Evolutionary conservation across 106 monocot species (phyloP).

Genomic region (Acorus gramineus): DNA sequence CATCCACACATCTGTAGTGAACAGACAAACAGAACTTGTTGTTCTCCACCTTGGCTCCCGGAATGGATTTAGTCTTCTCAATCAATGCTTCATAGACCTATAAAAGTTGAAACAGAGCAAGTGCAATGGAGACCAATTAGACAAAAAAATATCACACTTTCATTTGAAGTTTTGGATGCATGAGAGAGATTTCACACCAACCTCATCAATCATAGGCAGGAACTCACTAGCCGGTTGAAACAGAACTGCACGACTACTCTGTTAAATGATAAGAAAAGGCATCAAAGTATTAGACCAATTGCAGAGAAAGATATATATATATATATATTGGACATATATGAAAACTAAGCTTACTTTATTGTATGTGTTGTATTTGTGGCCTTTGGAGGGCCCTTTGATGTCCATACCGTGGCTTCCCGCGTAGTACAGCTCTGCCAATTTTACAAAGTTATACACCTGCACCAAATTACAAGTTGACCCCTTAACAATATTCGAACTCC

Average conservation of each 20-base stretch:
- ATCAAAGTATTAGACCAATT: not conserved
- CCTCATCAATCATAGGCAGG: constrained; percentile 66
- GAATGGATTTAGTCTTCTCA: constrained; percentile 21
- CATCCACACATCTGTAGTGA: constrained; percentile 36
- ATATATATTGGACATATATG: not conserved
- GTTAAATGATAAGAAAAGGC: not conserved
- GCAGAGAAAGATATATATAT: too few relatives aligned
- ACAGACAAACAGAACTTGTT: constrained; percentile 43
- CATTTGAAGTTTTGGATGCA: too few relatives aligned
- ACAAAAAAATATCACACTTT: not conserved
- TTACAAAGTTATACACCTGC: constrained; percentile 62
- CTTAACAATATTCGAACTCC: too few relatives aligned
- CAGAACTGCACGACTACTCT: constrained; percentile 12
- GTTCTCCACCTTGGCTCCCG: constrained; percentile 36
- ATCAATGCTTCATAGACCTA: constrained; percentile 19
- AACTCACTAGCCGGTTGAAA: constrained; percentile 71
- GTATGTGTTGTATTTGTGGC: constrained; percentile 9
- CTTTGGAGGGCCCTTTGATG: constrained; percentile 61
- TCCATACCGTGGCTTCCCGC: constrained; percentile 95
- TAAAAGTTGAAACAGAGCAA: not conserved
- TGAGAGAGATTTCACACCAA: constrained; percentile 1
- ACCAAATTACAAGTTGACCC: too few relatives aligned
- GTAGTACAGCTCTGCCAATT: constrained; percentile 61
- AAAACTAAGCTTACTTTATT: constrained; percentile 29
- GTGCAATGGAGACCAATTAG: too few relatives aligned